Percentiles rank a stretch among this genome's conserved stretches.
Evolutionary conservation across 176 grass and related monocot species (phyloP).

Genomic region (Aegilops sharonensis): DNA sequence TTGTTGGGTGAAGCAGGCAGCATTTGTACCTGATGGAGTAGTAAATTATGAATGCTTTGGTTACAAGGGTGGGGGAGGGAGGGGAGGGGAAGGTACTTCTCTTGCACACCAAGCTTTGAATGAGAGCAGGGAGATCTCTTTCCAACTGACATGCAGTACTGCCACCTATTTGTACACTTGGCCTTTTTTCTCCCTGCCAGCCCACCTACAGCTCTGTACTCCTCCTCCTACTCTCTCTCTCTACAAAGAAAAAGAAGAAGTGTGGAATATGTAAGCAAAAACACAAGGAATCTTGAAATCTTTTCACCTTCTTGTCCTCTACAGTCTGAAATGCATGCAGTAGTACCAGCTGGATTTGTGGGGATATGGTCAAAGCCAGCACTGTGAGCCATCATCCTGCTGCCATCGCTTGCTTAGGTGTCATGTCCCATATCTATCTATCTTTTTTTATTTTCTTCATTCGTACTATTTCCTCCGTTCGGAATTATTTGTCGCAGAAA

Average conservation of each 20-base stretch:
- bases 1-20: background rate
- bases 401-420: conserved; percentile 37
- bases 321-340: conserved; percentile 47
- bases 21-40: conserved; percentile 33
- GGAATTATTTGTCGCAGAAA: too few species aligned
- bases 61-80: conserved; percentile 21
- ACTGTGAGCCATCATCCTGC: conserved; percentile 56
- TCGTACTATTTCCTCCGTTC: too few species aligned
- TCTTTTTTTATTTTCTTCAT: background rate
- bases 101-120: conserved; percentile 97
- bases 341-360: conserved; percentile 50
- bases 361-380: conserved; percentile 73
- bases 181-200: conserved; percentile 50
- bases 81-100: conserved; percentile 65
- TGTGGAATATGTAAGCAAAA: conserved; percentile 25
- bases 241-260: background rate
- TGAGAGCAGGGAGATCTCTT: conserved; percentile 43
- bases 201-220: conserved; percentile 49
- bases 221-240: background rate
- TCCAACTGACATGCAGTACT: conserved; percentile 59
- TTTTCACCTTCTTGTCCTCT: conserved; percentile 87
- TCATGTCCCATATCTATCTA: conserved; percentile 35
- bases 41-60: conserved; percentile 46
- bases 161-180: conserved; percentile 61
- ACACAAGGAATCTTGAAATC: conserved; percentile 83